These are phyloP conservation scores for Cryphonectria naterciae DNA, from an alignment of 2,329 filamentous ascomycete genomes.

Conservation along the genomic window DNA sequence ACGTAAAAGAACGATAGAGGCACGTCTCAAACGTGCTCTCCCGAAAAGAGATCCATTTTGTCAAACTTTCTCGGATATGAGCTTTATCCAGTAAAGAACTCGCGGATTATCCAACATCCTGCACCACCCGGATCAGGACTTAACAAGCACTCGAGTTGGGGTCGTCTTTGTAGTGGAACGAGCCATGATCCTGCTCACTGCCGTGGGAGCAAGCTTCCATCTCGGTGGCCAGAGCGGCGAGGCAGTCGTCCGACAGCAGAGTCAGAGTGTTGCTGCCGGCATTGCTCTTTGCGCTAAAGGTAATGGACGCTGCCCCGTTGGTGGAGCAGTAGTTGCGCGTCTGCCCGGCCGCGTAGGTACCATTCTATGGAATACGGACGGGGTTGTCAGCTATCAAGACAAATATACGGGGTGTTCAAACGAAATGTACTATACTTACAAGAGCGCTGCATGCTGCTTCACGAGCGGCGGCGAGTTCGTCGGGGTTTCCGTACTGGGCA, in stretches of 20 bases:
- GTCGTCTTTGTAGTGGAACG: constrained; percentile 6
- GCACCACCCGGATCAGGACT: background rate
- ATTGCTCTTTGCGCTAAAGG: constrained; percentile 2
- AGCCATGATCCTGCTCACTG: background rate
- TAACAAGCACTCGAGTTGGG: constrained; percentile 5
- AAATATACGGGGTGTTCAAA: background rate
- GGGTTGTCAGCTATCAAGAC: background rate
- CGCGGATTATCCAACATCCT: background rate
- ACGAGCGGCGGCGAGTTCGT: background rate
- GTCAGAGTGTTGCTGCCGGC: constrained; percentile 2
- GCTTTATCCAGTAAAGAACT: background rate
- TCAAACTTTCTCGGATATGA: background rate
- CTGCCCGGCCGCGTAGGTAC: background rate
- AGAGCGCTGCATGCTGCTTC: background rate
- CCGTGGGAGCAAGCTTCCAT: constrained; percentile 7
- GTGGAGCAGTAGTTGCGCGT: background rate
- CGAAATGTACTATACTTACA: background rate
- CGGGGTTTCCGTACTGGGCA: background rate
- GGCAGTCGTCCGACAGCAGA: background rate
- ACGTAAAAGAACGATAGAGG: background rate
- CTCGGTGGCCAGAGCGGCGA: background rate
- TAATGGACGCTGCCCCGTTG: background rate
- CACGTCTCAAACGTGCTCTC: background rate
- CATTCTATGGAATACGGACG: background rate
- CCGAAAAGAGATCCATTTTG: background rate